These are phyloP conservation scores for Vicia faba DNA, from an alignment of 306 rosid genomes.

Conservation along the genomic window DNA sequence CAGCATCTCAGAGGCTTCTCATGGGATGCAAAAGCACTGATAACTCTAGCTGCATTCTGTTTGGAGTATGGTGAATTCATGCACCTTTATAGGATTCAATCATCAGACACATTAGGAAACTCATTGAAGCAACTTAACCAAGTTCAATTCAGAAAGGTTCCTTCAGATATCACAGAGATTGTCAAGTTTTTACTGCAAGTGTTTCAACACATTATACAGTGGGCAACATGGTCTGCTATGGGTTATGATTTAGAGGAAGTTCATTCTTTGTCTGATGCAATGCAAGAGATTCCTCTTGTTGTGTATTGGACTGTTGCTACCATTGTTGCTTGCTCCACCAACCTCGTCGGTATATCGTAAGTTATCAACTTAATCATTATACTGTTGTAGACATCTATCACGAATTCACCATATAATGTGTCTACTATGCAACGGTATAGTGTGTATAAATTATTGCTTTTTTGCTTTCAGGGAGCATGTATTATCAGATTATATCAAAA, in stretches of 20 bases:
- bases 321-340: constrained; percentile 22
- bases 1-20: constrained; percentile 35
- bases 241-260: constrained; percentile 24
- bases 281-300: constrained; percentile 36
- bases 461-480: constrained; percentile 29
- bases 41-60: constrained; percentile 35
- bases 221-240: constrained; percentile 28
- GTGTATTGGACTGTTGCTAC: constrained; percentile 36
- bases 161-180: not conserved
- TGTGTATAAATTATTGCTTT: not conserved
- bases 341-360: constrained; percentile 36
- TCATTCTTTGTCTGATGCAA: constrained; percentile 9
- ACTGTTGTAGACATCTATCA: too few species aligned
- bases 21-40: constrained; percentile 70
- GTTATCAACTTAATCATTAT: not conserved
- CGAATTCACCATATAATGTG: too few species aligned
- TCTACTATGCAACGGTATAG: too few species aligned
- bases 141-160: constrained; percentile 13
- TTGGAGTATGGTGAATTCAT: constrained; percentile 33
- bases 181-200: constrained; percentile 28
- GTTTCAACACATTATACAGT: constrained; percentile 36
- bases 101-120: constrained; percentile 26
- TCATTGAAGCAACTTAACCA: constrained; percentile 30
- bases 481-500: constrained; percentile 18
- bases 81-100: constrained; percentile 19